These are phyloP conservation scores for Cyclotella baltica DNA, from an alignment of 108 stramenopile genomes.

Conservation along the genomic window DNA sequence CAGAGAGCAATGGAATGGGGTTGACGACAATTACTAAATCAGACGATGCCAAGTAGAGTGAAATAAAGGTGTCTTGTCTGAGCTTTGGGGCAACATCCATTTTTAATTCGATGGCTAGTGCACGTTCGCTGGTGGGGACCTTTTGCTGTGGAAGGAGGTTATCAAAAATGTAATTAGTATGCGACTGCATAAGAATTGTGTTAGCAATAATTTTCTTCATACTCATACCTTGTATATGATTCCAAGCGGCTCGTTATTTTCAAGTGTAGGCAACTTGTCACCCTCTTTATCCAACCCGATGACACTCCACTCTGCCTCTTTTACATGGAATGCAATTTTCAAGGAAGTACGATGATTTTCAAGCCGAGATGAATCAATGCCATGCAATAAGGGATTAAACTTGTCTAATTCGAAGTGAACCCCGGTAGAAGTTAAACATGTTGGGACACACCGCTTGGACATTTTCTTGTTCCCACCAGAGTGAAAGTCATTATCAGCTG, in stretches of 20 bases:
- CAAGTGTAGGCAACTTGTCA: slow-evolving; percentile 15
- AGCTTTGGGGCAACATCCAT: slow-evolving; percentile 13
- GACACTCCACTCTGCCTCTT: slow-evolving; percentile 18
- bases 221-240: slow-evolving; percentile 36
- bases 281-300: background rate
- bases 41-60: background rate
- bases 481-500: background rate
- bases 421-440: slow-evolving; percentile 3
- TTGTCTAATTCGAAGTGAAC: slow-evolving; percentile 6
- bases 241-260: slow-evolving; percentile 7
- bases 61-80: background rate
- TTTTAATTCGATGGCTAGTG: background rate
- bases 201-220: too few relatives aligned
- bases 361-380: background rate
- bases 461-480: background rate
- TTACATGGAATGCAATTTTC: slow-evolving; percentile 10
- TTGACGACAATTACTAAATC: slow-evolving; percentile 34
- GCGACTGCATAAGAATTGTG: too few relatives aligned
- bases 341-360: slow-evolving; percentile 2
- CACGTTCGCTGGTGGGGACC: background rate
- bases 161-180: background rate
- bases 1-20: slow-evolving; percentile 32
- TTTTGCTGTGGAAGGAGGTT: background rate
- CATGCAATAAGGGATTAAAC: background rate
- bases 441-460: background rate